These are phyloP conservation scores for Casuarina glauca DNA, from an alignment of 306 rosid genomes.

Conservation along the genomic window DNA sequence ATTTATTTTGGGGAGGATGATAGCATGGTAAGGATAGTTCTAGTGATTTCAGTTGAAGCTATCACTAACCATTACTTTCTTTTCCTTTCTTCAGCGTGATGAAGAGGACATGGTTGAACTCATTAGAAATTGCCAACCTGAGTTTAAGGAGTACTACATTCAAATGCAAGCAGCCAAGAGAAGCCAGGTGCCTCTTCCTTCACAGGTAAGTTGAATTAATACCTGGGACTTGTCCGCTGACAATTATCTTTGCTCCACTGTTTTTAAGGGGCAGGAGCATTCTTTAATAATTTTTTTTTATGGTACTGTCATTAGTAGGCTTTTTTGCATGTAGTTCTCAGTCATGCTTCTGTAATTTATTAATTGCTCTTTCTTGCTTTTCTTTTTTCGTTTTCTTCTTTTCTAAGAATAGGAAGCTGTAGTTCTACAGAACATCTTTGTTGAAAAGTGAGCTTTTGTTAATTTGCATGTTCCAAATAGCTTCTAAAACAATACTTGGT, in stretches of 20 bases:
- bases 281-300: no score
- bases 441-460: neutral
- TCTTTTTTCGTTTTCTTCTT: neutral
- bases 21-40: neutral
- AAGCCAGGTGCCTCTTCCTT: conserved; percentile 90
- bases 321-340: neutral
- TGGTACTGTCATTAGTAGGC: no score
- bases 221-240: neutral
- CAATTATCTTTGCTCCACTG: neutral
- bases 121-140: conserved; percentile 68
- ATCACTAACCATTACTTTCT: neutral
- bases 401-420: neutral
- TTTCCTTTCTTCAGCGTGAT: conserved; percentile 64
- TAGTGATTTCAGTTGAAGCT: neutral
- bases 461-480: neutral
- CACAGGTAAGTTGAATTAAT: conserved; percentile 57
- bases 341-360: neutral
- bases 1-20: neutral
- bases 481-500: neutral
- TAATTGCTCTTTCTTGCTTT: neutral
- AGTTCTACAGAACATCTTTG: neutral
- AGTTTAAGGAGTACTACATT: conserved; percentile 91
- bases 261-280: neutral
- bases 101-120: conserved; percentile 84
- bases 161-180: conserved; percentile 98